Conservation (phyloP, 2,329 filamentous ascomycete genomes). For the Alternaria arborescens region DNA sequence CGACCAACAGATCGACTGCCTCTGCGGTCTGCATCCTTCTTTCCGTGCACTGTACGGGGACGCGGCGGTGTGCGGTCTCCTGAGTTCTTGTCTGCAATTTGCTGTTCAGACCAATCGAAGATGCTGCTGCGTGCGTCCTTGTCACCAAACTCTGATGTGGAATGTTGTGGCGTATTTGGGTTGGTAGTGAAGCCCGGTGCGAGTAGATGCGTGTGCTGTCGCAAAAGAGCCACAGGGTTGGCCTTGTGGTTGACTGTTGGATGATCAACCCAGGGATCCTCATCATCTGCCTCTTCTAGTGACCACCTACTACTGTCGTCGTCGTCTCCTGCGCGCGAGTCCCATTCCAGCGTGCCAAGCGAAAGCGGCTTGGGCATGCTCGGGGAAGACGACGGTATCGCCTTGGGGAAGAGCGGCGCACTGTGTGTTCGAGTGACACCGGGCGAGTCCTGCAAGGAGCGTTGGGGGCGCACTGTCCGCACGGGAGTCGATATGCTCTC, state of each 20-base stretch:
- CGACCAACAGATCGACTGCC: conserved; percentile 74
- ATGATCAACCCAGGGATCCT: conserved; percentile 52
- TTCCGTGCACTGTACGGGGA: conserved; percentile 78
- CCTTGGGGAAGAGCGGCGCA: conserved; percentile 50
- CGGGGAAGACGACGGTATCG: conserved; percentile 57
- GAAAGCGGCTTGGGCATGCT: conserved; percentile 54
- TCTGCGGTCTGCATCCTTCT: conserved; percentile 74
- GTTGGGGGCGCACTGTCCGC: conserved; percentile 52
- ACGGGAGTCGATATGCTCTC: conserved; percentile 60
- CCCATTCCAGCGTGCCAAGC: conserved; percentile 53
- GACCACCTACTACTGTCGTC: conserved; percentile 54
- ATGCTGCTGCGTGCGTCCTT: conserved; percentile 67
- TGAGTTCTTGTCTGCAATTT: conserved; percentile 68
- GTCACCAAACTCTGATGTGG: conserved; percentile 49
- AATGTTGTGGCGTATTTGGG: conserved; percentile 51
- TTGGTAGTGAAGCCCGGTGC: conserved; percentile 46
- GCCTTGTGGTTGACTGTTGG: conserved; percentile 43
- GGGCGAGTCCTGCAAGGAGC: conserved; percentile 48
- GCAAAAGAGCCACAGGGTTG: conserved; percentile 44
- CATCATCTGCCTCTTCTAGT: conserved; percentile 50
- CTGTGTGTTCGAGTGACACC: conserved; percentile 38
- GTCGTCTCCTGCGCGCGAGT: conserved; percentile 49
- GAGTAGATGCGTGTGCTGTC: conserved; percentile 43
- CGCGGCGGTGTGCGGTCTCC: conserved; percentile 67
- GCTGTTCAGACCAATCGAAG: conserved; percentile 80